A percentile compares a stretch with the other conserved stretches of the same genome.
Conservation (phyloP, 108 stramenopile species). For the Poteriospumella lacustris region DNA sequence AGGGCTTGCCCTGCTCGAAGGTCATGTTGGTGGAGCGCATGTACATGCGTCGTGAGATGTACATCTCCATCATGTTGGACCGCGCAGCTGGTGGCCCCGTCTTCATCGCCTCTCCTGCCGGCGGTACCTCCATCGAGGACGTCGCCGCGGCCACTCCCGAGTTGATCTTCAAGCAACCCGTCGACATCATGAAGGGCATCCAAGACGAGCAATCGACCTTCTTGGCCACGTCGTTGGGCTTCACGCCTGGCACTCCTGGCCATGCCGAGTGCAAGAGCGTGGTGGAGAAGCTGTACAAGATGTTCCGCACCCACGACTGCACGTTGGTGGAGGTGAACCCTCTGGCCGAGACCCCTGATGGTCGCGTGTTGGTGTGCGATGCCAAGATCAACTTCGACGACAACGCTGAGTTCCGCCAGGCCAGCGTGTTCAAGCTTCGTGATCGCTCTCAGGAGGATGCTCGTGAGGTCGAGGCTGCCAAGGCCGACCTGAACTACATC, state of each 20-base stretch:
- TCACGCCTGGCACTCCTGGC: neutral
- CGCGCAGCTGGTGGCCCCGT: constrained; percentile 63
- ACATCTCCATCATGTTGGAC: constrained; percentile 72
- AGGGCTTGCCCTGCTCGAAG: constrained; percentile 65
- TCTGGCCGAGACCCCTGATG: constrained; percentile 70
- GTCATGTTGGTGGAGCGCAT: constrained; percentile 71
- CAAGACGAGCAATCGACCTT: constrained; percentile 50
- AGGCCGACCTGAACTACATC: constrained; percentile 85
- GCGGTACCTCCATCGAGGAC: constrained; percentile 78
- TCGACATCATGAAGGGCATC: constrained; percentile 71
- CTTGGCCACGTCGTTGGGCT: neutral
- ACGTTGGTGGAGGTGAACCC: constrained; percentile 89
- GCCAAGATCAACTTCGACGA: constrained; percentile 89
- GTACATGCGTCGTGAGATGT: constrained; percentile 70
- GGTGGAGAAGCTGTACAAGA: constrained; percentile 68
- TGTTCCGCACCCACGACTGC: constrained; percentile 71
- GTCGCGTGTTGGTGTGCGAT: constrained; percentile 69
- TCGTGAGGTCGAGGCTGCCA: constrained; percentile 72
- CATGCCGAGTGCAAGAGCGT: constrained; percentile 50
- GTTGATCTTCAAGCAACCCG: constrained; percentile 60
- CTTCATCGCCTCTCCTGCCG: constrained; percentile 65
- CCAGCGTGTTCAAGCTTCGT: constrained; percentile 61
- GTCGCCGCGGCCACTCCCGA: constrained; percentile 69
- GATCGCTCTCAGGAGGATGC: constrained; percentile 76
- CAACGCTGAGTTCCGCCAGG: constrained; percentile 75